Percentiles rank a stretch among this genome's conserved stretches.
Conservation (phyloP, 177 flowering plant species). For the Vitis hybrid region DNA sequence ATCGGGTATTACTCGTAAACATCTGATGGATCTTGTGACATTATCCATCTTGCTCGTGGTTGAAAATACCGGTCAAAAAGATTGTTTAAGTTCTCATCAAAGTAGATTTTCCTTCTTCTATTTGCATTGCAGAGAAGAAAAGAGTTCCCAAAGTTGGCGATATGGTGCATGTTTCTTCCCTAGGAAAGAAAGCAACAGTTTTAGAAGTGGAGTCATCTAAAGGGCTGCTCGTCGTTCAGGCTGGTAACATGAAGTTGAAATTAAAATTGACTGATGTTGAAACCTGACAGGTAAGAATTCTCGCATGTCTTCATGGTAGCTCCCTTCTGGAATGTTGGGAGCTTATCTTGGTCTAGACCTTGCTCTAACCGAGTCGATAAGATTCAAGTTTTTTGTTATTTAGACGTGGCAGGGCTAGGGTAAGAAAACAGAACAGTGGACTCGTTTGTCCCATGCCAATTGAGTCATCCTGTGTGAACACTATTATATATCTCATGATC, state of each 20-base stretch:
- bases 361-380: no score
- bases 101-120: not conserved
- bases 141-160: conserved; percentile 68
- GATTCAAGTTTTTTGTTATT: no score
- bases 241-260: conserved; percentile 69
- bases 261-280: conserved; percentile 50
- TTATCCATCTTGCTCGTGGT: no score
- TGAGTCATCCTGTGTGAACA: no score
- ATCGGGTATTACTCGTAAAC: conserved; percentile 31
- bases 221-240: conserved; percentile 67
- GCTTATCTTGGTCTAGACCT: no score
- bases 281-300: conserved; percentile 22
- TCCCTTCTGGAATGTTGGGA: no score
- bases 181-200: conserved; percentile 57
- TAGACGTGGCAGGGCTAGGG: not conserved
- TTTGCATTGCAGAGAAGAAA: conserved; percentile 40
- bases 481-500: no score
- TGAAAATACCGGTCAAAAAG: no score
- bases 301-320: not conserved
- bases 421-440: not conserved
- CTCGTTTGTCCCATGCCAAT: no score
- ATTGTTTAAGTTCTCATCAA: no score
- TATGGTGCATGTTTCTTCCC: conserved; percentile 53
- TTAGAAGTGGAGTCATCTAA: conserved; percentile 61
- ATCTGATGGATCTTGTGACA: no score